phyloP scores from a whole-genome alignment of 148 eudicot genomes.

The Rheum nobile region DNA sequence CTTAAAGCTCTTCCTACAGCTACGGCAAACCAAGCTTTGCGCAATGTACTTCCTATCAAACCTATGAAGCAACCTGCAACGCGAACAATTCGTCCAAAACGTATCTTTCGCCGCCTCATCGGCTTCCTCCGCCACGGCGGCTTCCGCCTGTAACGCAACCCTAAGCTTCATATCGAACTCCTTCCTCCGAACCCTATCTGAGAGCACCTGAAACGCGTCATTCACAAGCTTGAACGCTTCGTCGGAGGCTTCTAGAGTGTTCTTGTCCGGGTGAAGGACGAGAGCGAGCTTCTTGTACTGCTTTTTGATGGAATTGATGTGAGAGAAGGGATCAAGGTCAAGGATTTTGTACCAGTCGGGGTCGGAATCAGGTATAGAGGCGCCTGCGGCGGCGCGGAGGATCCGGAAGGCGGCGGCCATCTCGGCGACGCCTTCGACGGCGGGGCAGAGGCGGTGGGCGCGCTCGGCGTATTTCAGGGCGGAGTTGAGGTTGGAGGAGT shows the following conservation, averaged over 20 bases:
- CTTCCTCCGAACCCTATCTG: slow-evolving; percentile 41
- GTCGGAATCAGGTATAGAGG: background rate
- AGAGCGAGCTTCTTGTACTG: slow-evolving; percentile 57
- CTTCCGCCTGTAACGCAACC: slow-evolving; percentile 30
- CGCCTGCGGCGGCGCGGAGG: slow-evolving; percentile 22
- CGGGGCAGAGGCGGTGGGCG: slow-evolving; percentile 36
- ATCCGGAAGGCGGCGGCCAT: slow-evolving; percentile 46
- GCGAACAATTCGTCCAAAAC: slow-evolving; percentile 50
- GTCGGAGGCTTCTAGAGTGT: slow-evolving; percentile 25
- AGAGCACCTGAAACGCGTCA: slow-evolving; percentile 43
- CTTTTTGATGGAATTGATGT: slow-evolving; percentile 38
- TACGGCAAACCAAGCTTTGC: slow-evolving; percentile 50
- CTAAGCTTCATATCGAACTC: slow-evolving; percentile 50
- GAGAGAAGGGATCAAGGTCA: slow-evolving; percentile 41
- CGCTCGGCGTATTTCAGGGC: slow-evolving; percentile 39
- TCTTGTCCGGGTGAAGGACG: slow-evolving; percentile 57
- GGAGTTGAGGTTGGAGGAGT: slow-evolving; percentile 29
- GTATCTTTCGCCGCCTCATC: slow-evolving; percentile 10
- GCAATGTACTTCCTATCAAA: slow-evolving; percentile 69
- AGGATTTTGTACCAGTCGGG: slow-evolving; percentile 43
- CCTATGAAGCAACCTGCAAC: slow-evolving; percentile 37
- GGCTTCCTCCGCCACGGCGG: slow-evolving; percentile 13
- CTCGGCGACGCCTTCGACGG: slow-evolving; percentile 35
- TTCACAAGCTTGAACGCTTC: slow-evolving; percentile 64
- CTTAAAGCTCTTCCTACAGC: slow-evolving; percentile 46